Percentiles rank a stretch among this genome's conserved stretches.
phyloP scores from a whole-genome alignment of 1,284 basidiomycete genomes.

The Sporisorium sorghi region DNA sequence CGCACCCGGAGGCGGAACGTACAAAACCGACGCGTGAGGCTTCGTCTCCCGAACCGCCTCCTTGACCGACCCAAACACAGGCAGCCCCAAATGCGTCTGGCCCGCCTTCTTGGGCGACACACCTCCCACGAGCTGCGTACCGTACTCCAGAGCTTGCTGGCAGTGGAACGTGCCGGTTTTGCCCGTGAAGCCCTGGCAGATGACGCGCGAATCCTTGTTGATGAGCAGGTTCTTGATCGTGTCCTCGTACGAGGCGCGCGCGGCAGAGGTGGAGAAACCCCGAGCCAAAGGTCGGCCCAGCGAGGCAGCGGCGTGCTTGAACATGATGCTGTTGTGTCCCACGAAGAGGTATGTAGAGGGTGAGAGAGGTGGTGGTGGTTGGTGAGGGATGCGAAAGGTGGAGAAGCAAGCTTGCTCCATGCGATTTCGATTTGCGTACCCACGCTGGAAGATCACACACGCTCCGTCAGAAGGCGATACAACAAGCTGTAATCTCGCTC shows the following conservation, averaged over 20 bases:
- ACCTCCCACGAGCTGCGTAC: constrained; percentile 97
- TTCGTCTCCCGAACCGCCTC: constrained; percentile 74
- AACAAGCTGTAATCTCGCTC: not conserved
- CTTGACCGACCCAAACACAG: constrained; percentile 90
- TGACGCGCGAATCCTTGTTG: constrained; percentile 82
- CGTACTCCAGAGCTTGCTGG: constrained; percentile 91
- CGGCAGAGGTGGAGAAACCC: constrained; percentile 53
- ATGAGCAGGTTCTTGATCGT: constrained; percentile 92
- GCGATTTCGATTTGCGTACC: not conserved
- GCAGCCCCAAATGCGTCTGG: constrained; percentile 91
- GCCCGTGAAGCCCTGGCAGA: constrained; percentile 73
- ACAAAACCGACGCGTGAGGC: constrained; percentile 66
- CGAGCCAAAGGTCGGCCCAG: constrained; percentile 40
- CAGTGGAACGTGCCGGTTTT: constrained; percentile 99
- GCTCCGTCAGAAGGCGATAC: not conserved
- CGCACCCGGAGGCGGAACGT: constrained; percentile 67
- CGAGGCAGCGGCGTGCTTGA: constrained; percentile 41
- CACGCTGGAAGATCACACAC: constrained; percentile 17
- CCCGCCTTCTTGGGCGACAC: constrained; percentile 98
- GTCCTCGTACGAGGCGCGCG: constrained; percentile 77
- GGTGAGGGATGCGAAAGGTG: not conserved
- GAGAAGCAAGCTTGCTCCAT: not conserved
- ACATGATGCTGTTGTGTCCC: constrained; percentile 14
- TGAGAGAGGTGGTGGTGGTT: constrained; percentile 13
- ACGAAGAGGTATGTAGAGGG: constrained; percentile 10